These are phyloP conservation scores for Phaffomyces antillensis DNA, from an alignment of 805 yeast genomes.

Conservation along the genomic window DNA sequence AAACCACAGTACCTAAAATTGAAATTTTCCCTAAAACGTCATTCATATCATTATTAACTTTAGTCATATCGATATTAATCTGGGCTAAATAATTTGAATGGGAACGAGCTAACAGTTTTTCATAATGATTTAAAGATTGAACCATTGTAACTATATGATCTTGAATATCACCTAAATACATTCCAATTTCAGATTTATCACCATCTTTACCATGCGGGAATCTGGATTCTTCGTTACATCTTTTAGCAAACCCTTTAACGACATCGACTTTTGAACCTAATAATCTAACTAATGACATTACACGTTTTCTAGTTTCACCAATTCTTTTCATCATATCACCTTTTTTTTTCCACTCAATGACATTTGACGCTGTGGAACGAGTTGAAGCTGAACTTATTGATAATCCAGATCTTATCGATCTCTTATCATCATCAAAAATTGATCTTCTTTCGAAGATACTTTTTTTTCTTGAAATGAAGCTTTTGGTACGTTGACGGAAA, in stretches of 20 bases:
- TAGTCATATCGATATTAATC: slow-evolving; percentile 95
- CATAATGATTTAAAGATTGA: slow-evolving; percentile 89
- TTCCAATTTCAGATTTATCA: slow-evolving; percentile 66
- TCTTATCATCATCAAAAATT: slow-evolving; percentile 13
- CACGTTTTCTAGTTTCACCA: slow-evolving; percentile 92
- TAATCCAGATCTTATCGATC: slow-evolving; percentile 21
- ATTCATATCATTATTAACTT: slow-evolving; percentile 93
- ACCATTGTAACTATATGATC: slow-evolving; percentile 78
- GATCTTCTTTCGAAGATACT: slow-evolving; percentile 10
- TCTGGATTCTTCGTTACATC: slow-evolving; percentile 62
- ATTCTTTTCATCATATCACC: slow-evolving; percentile 93
- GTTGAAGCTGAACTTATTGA: slow-evolving; percentile 24
- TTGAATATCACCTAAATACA: slow-evolving; percentile 11
- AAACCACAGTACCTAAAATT: slow-evolving; percentile 86
- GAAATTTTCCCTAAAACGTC: slow-evolving; percentile 93
- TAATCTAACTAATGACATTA: slow-evolving; percentile 81
- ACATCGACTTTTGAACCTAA: slow-evolving; percentile 95
- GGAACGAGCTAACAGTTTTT: slow-evolving; percentile 86
- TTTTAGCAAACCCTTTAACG: slow-evolving; percentile 88
- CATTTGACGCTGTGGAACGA: slow-evolving; percentile 29
- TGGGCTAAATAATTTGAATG: slow-evolving; percentile 96
- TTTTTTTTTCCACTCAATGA: slow-evolving; percentile 78
- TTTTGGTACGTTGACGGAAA: slow-evolving; percentile 1
- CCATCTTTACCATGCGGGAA: slow-evolving; percentile 51
- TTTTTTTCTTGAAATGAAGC: slow-evolving; percentile 10